These are phyloP conservation scores for Fusarium irregulare DNA, from an alignment of 2,329 filamentous ascomycete species.

Conservation along the genomic window DNA sequence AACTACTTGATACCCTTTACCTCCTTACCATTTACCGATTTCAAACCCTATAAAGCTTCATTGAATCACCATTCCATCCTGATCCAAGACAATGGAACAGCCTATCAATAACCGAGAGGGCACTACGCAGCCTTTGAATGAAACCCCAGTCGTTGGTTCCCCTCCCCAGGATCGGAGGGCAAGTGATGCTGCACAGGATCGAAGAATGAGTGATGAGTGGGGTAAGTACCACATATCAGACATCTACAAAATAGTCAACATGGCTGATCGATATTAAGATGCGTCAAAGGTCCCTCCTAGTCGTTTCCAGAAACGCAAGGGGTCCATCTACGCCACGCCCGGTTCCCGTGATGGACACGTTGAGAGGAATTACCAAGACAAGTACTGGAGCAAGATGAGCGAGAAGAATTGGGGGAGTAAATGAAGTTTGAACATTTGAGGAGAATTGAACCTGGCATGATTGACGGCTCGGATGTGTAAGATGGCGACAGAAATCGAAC, in stretches of 20 bases:
- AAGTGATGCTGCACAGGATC: constrained; percentile 47
- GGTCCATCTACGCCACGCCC: constrained; percentile 75
- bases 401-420: constrained; percentile 60
- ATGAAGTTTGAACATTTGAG: constrained; percentile 26
- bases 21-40: not conserved
- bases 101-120: constrained; percentile 41
- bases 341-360: constrained; percentile 73
- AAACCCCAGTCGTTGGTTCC: constrained; percentile 46
- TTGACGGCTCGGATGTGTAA: constrained; percentile 17
- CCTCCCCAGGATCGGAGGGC: constrained; percentile 33
- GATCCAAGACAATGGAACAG: constrained; percentile 41
- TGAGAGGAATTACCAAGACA: constrained; percentile 67
- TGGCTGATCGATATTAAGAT: constrained; percentile 54
- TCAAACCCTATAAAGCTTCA: not conserved
- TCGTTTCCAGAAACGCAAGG: constrained; percentile 76
- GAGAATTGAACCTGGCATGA: not conserved
- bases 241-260: not conserved
- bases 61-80: not conserved
- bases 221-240: constrained; percentile 50
- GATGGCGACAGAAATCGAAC: constrained; percentile 15
- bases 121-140: constrained; percentile 46
- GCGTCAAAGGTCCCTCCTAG: constrained; percentile 74
- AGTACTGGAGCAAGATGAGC: constrained; percentile 70
- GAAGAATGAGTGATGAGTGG: constrained; percentile 60
- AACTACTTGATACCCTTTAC: not conserved